Percentiles rank a stretch among this genome's conserved stretches.
Evolutionary conservation across 2,329 filamentous ascomycete genomes (phyloP).

Genomic region (Apiospora hydei): DNA sequence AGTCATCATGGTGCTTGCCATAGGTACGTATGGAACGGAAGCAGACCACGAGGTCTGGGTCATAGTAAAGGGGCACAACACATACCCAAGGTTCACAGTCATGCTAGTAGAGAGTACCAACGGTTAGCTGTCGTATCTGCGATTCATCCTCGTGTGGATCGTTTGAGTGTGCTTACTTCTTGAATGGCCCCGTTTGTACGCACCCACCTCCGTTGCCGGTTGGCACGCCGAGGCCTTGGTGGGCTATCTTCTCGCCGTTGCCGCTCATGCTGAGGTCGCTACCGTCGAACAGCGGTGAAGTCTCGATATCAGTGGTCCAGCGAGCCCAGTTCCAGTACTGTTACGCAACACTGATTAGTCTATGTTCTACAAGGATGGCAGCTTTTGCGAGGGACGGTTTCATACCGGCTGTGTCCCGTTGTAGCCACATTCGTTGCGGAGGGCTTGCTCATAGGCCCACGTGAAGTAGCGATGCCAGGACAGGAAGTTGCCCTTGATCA

Average conservation of each 20-base stretch:
- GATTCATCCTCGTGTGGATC: constrained; percentile 20
- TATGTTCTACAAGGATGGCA: neutral
- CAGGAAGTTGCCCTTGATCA: constrained; percentile 34
- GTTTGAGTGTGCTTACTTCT: constrained; percentile 42
- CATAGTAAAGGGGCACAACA: no score
- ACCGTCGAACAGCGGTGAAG: constrained; percentile 57
- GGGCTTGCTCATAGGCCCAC: constrained; percentile 41
- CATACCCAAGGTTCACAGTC: constrained; percentile 38
- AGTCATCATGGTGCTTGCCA: constrained; percentile 5
- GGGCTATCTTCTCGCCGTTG: constrained; percentile 42
- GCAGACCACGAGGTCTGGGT: no score
- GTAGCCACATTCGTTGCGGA: constrained; percentile 44
- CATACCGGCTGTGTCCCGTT: constrained; percentile 31
- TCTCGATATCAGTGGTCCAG: constrained; percentile 46
- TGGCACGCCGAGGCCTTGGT: constrained; percentile 25
- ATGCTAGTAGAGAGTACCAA: constrained; percentile 36
- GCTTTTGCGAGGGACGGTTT: neutral
- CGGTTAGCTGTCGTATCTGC: neutral
- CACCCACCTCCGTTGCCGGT: constrained; percentile 53
- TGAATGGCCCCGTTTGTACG: constrained; percentile 55
- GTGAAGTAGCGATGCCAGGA: constrained; percentile 45
- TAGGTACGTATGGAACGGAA: neutral
- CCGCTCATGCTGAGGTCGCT: constrained; percentile 51
- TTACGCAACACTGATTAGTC: constrained; percentile 25
- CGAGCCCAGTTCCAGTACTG: constrained; percentile 54